These are phyloP conservation scores for Bipolaris oryzae DNA, from an alignment of 2,329 filamentous ascomycete genomes.

Conservation along the genomic window DNA sequence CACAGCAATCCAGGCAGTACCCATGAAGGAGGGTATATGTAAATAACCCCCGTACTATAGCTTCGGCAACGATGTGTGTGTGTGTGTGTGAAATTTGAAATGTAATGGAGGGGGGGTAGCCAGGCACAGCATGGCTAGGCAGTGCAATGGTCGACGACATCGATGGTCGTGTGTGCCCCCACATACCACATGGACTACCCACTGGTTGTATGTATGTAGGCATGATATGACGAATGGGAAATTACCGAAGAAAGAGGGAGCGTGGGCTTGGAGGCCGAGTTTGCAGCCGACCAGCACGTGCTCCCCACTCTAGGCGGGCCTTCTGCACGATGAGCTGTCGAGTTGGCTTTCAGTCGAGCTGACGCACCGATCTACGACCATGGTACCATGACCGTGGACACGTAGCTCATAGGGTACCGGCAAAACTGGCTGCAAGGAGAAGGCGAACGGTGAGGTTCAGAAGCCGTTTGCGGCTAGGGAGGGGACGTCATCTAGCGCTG, in stretches of 20 bases:
- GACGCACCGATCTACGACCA: constrained; percentile 27
- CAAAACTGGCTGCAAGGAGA: constrained; percentile 17
- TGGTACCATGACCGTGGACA: constrained; percentile 40
- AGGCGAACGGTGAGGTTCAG: constrained; percentile 22
- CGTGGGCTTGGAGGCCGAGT: background rate
- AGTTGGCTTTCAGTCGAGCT: constrained; percentile 27
- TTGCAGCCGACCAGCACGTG: constrained; percentile 11
- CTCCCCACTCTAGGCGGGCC: background rate
- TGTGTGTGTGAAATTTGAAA: background rate
- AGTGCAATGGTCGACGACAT: background rate
- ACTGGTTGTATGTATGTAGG: background rate
- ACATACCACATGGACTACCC: constrained; percentile 5
- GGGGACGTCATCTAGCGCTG: constrained; percentile 25
- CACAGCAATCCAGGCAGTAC: background rate
- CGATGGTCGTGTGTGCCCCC: background rate
- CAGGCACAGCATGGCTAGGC: constrained; percentile 6
- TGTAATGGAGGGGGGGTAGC: background rate
- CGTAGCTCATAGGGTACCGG: constrained; percentile 47
- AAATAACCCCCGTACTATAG: constrained; percentile 5
- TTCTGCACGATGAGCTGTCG: constrained; percentile 49
- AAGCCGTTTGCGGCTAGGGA: constrained; percentile 27
- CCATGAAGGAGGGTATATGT: background rate
- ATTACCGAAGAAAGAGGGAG: background rate
- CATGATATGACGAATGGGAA: background rate
- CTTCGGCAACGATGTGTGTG: background rate